Conservation (phyloP, 768 basidiomycete genomes). For the Dacryopinax primogenitus region DNA sequence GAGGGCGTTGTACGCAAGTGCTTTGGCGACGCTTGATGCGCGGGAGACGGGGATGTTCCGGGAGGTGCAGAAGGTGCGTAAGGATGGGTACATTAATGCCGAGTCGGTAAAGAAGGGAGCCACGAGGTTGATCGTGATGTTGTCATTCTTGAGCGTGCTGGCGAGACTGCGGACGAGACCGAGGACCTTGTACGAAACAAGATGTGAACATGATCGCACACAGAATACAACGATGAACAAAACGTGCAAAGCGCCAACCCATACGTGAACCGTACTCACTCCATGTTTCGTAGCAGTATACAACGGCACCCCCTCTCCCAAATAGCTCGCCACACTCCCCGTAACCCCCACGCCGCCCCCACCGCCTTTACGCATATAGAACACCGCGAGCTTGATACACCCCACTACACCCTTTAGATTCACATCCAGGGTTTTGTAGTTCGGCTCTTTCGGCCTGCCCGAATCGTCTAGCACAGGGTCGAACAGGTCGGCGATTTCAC, state of each 20-base stretch:
- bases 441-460: conserved; percentile 6
- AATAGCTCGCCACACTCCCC: background rate
- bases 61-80: background rate
- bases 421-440: background rate
- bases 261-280: background rate
- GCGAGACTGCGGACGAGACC: background rate
- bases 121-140: background rate
- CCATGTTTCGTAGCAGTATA: background rate
- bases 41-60: background rate
- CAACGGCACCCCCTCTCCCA: background rate
- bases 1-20: conserved; percentile 1
- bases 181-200: background rate
- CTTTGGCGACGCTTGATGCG: background rate
- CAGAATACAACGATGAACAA: background rate
- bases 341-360: conserved; percentile 2
- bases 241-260: background rate
- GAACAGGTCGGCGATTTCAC: background rate
- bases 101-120: background rate
- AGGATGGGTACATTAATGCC: background rate
- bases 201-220: background rate
- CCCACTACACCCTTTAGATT: conserved; percentile 4
- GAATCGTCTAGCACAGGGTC: background rate
- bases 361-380: background rate
- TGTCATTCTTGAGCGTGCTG: background rate
- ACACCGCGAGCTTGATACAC: conserved; percentile 4